phyloP scores from a whole-genome alignment of 106 monocot species.

The Iris macrosiphon region DNA sequence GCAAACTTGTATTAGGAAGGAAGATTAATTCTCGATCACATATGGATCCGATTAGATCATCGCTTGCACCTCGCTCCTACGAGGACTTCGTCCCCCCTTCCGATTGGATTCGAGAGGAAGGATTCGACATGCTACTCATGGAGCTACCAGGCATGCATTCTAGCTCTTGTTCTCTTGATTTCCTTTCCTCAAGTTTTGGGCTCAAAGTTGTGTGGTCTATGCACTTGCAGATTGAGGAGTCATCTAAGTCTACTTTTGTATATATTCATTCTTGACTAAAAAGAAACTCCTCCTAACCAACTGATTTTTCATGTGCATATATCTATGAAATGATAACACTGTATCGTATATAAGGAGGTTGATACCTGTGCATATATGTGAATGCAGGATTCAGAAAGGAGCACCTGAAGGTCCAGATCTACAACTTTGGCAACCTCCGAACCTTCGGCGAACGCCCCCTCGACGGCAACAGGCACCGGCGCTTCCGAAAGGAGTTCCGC shows the following conservation, averaged over 20 bases:
- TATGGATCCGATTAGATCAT: neutral
- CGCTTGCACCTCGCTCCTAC: neutral
- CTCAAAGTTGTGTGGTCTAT: neutral
- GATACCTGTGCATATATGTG: too few relatives aligned
- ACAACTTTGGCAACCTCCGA: constrained; percentile 7
- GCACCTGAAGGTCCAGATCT: constrained; percentile 16
- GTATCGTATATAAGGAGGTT: too few relatives aligned
- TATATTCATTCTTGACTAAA: too few relatives aligned
- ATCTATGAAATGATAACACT: too few relatives aligned
- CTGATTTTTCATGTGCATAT: too few relatives aligned
- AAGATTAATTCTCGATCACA: neutral
- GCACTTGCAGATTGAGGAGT: neutral
- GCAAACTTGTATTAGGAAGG: neutral
- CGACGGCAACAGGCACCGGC: constrained; percentile 3
- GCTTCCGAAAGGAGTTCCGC: constrained; percentile 14
- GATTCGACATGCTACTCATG: neutral
- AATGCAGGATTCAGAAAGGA: constrained; percentile 24
- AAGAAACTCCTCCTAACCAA: too few relatives aligned
- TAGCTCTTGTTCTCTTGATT: neutral
- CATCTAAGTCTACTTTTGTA: too few relatives aligned
- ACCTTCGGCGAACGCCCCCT: constrained; percentile 12
- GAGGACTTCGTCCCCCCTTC: constrained; percentile 1
- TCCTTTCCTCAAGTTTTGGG: neutral
- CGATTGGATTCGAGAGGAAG: neutral
- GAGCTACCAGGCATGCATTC: constrained; percentile 8